phyloP scores from a whole-genome alignment of 2,329 filamentous ascomycete genomes.

The Fusarium duplospermum region DNA sequence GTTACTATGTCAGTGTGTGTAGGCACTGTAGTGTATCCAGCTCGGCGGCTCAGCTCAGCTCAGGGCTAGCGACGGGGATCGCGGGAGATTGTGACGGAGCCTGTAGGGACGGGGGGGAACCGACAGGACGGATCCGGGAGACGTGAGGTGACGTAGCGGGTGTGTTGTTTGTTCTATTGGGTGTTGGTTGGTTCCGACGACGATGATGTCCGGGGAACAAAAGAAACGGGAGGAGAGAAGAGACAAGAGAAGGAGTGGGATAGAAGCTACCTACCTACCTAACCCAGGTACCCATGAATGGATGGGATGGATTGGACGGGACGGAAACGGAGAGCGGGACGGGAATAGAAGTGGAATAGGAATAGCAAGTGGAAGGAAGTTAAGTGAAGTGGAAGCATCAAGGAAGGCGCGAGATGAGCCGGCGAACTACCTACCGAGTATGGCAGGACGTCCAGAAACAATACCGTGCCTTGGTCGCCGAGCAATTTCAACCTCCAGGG shows the following conservation, averaged over 20 bases:
- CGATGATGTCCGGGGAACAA: not conserved
- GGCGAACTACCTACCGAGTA: conserved; percentile 1
- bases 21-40: not conserved
- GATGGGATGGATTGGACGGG: not conserved
- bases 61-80: not conserved
- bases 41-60: not conserved
- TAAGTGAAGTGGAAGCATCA: not conserved
- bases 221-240: not conserved
- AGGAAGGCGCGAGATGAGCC: not conserved
- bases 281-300: not conserved
- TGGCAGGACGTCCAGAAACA: not conserved
- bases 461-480: not conserved
- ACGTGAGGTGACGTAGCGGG: conserved; percentile 2
- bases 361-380: not conserved
- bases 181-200: not conserved
- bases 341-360: not conserved
- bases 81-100: conserved; percentile 16
- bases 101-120: conserved; percentile 13
- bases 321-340: not conserved
- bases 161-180: not conserved
- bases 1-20: not conserved
- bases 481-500: not conserved
- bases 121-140: conserved; percentile 2
- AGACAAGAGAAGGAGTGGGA: not conserved
- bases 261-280: not conserved